Evolutionary conservation across 2,329 filamentous ascomycete species (phyloP).

Genomic region (Verticillium longisporum): DNA sequence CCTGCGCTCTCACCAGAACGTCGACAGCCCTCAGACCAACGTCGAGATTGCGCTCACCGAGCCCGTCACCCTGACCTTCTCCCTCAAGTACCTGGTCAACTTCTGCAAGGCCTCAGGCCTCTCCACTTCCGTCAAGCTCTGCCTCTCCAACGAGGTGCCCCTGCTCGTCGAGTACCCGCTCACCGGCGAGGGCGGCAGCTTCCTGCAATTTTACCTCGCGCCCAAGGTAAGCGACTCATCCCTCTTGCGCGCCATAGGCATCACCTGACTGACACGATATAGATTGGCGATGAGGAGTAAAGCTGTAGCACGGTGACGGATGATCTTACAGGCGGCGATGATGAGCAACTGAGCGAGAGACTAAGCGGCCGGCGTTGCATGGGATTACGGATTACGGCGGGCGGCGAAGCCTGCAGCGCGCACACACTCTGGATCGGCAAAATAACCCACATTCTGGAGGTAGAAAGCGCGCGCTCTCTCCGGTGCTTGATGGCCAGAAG

Average conservation of each 20-base stretch:
- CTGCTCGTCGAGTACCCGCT: slow-evolving; percentile 89
- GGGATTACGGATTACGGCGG: not conserved
- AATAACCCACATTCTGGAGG: not conserved
- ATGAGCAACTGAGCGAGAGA: not conserved
- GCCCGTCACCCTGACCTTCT: slow-evolving; percentile 92
- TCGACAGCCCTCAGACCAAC: slow-evolving; percentile 82
- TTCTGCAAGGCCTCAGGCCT: slow-evolving; percentile 96
- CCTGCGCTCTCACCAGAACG: slow-evolving; percentile 77
- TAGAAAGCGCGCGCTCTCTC: not conserved
- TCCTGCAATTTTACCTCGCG: slow-evolving; percentile 93
- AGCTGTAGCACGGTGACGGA: slow-evolving; percentile 2
- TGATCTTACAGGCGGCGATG: slow-evolving; percentile 8
- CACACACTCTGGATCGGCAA: not conserved
- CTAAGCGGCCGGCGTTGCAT: not conserved
- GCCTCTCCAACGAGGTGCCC: slow-evolving; percentile 91
- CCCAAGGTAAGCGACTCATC: slow-evolving; percentile 67
- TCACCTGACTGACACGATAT: slow-evolving; percentile 2
- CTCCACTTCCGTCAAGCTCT: slow-evolving; percentile 78
- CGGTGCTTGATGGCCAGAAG: not conserved
- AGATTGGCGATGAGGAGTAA: slow-evolving; percentile 35
- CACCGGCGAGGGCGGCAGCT: slow-evolving; percentile 54
- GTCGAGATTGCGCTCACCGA: slow-evolving; percentile 88
- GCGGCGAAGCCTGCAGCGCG: not conserved
- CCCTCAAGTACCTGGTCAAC: slow-evolving; percentile 98
- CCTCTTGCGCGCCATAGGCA: not conserved